Percentiles rank a stretch among this genome's conserved stretches.
phyloP scores from a whole-genome alignment of 441 rosid genomes.

The Codiaeum variegatum region DNA sequence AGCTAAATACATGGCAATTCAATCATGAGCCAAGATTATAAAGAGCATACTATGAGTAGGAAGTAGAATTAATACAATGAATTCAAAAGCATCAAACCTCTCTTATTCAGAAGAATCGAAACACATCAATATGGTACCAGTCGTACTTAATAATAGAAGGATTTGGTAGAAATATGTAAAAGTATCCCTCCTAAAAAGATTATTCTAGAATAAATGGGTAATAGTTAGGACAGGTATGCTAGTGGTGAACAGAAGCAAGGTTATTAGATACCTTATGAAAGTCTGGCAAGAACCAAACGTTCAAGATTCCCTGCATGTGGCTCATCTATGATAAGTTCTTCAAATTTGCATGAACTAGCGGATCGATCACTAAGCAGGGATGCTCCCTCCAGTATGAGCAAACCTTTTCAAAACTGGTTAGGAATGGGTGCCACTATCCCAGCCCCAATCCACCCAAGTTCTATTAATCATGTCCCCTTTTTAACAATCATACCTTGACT shows the following conservation, averaged over 20 bases:
- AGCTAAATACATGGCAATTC: neutral
- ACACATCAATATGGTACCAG: neutral
- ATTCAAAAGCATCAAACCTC: neutral
- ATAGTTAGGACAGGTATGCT: neutral
- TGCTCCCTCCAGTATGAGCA: conserved; percentile 10
- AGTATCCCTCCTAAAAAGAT: neutral
- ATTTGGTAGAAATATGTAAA: neutral
- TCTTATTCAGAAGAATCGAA: neutral
- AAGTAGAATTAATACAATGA: neutral
- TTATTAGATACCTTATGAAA: conserved; percentile 12
- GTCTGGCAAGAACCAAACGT: neutral
- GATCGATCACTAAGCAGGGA: conserved; percentile 8
- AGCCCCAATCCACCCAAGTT: conserved; percentile 3
- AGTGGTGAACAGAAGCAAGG: neutral
- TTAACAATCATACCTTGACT: neutral
- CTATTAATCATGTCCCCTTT: neutral
- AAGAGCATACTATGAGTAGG: no score
- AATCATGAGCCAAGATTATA: neutral
- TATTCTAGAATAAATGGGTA: neutral
- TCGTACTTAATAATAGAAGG: neutral
- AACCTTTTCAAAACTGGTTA: conserved; percentile 1
- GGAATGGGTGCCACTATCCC: conserved; percentile 4
- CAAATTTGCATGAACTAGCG: conserved; percentile 25
- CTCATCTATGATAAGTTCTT: conserved; percentile 16
- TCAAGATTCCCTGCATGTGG: conserved; percentile 14